These are phyloP conservation scores for Zhuliangozyma parablackwelliae DNA, from an alignment of 1,139 yeast genomes.

Conservation along the genomic window DNA sequence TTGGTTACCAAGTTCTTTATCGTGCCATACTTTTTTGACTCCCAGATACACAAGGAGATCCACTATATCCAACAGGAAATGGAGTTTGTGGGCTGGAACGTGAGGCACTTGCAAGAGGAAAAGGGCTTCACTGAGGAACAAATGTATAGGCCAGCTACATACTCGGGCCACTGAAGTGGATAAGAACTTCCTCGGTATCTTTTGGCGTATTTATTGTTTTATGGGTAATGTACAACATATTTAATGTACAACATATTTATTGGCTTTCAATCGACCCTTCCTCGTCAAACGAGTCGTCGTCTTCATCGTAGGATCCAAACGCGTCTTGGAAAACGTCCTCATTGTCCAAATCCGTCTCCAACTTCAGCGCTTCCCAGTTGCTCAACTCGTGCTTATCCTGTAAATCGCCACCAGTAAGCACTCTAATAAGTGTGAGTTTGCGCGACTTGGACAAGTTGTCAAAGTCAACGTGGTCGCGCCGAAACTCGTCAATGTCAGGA, in stretches of 20 bases:
- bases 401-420: constrained; percentile 55
- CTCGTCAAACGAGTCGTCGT: constrained; percentile 10
- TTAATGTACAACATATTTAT: background rate
- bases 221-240: background rate
- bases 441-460: constrained; percentile 45
- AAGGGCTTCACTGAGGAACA: constrained; percentile 26
- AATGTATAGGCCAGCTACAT: constrained; percentile 27
- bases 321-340: no score
- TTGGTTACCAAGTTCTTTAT: constrained; percentile 23
- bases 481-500: constrained; percentile 44
- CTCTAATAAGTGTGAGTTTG: constrained; percentile 53
- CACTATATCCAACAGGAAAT: constrained; percentile 29
- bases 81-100: constrained; percentile 38
- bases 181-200: no score
- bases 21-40: constrained; percentile 21
- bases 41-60: constrained; percentile 25
- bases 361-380: constrained; percentile 37
- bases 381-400: constrained; percentile 25
- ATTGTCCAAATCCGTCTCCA: constrained; percentile 12
- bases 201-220: no score
- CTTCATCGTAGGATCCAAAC: constrained; percentile 13
- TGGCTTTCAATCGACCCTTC: constrained; percentile 9
- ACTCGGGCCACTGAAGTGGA: constrained; percentile 9
- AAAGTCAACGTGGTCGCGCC: constrained; percentile 45
- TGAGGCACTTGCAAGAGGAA: constrained; percentile 29